A percentile compares a stretch with the other conserved stretches of the same genome.
Conservation (phyloP, 2,329 filamentous ascomycete species). For the Aureobasidium musti region DNA sequence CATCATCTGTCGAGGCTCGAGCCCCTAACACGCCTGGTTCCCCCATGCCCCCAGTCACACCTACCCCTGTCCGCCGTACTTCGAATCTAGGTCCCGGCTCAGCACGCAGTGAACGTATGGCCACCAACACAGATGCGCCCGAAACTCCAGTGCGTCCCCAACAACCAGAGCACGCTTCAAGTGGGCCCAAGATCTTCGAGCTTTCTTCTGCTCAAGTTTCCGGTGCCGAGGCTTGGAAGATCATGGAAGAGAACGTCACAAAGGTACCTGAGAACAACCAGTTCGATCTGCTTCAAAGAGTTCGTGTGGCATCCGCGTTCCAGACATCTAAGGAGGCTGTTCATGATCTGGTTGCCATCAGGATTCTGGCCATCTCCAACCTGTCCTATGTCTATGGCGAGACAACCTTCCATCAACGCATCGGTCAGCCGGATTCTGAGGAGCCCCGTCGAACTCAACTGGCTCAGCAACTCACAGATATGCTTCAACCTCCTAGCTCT, state of each 20-base stretch:
- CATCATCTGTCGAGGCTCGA: conserved; percentile 38
- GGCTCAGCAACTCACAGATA: conserved; percentile 85
- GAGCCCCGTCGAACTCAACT: conserved; percentile 87
- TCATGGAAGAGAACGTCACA: conserved; percentile 47
- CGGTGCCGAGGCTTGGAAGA: conserved; percentile 45
- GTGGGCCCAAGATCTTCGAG: conserved; percentile 60
- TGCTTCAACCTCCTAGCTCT: conserved; percentile 80
- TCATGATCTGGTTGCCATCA: conserved; percentile 73
- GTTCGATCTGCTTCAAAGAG: conserved; percentile 82
- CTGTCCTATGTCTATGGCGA: conserved; percentile 87
- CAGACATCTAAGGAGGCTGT: conserved; percentile 65
- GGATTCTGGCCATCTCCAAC: conserved; percentile 85
- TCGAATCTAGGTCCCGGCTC: conserved; percentile 48
- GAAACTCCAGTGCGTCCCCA: conserved; percentile 36
- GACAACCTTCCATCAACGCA: conserved; percentile 76
- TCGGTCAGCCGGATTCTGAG: conserved; percentile 84
- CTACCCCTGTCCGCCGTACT: conserved; percentile 74
- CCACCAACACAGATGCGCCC: conserved; percentile 35
- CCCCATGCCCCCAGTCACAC: conserved; percentile 61
- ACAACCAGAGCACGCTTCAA: conserved; percentile 44
- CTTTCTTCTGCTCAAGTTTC: conserved; percentile 57
- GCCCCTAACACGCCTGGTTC: conserved; percentile 42
- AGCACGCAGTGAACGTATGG: conserved; percentile 41
- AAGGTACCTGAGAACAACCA: conserved; percentile 71
- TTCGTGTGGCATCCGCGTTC: conserved; percentile 82